Base-by-base conservation (phyloP, 495 filamentous ascomycete genomes). In the Penicillium mononematosum region DNA sequence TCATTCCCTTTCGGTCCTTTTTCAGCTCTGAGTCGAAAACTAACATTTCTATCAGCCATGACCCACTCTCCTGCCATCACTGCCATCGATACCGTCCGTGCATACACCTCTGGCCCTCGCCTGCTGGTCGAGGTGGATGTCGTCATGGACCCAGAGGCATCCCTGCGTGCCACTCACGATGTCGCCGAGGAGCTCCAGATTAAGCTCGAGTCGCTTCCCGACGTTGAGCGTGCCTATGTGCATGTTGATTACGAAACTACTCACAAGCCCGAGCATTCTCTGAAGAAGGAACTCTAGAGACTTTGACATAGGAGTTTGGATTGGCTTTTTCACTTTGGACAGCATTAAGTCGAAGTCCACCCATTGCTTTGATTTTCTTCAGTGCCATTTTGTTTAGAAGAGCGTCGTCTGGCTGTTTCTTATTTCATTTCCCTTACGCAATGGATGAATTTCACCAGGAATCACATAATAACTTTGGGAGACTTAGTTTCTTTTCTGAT, bases 241-340 rank as follows among this genome's bases (percentile, higher is more conserved):
- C 94, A 98, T 73, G 92, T 97, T 16, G 94, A 98, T 67, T 98
- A 93, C 62, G 94, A 98, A 79, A 92, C 91, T 7, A 92, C 87
- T n/a, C 94, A 98, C 71, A 96, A 96, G 75, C 94, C 94, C 10
- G 90, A 85, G 71, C 83, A 86, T 60, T 85, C 81, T 43, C 60
- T 85, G 50, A 86, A 86, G 69, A 86, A 86, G 68, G 83, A 84
- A 55, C 63, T 84, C 11, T 84, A 76, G 63, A 54, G 2, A 24
- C 16, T 45, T 29, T 22, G 46, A 11, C 31, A 47, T n/a, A 16
- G 5, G 2, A 38, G 14, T 38, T 14, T 38, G 34, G 14, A n/a
- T 5, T 2, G 34, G 14, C 2, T n/a, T 7, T 38, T n/a, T 38
- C 14, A 39, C 4, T 9, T 39, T 39, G 36, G 36, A 17, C 7